A percentile compares a stretch with the other conserved stretches of the same genome.
Evolutionary conservation across 495 filamentous ascomycete genomes (phyloP).

Genomic region (Alectoria sarmentosa): DNA sequence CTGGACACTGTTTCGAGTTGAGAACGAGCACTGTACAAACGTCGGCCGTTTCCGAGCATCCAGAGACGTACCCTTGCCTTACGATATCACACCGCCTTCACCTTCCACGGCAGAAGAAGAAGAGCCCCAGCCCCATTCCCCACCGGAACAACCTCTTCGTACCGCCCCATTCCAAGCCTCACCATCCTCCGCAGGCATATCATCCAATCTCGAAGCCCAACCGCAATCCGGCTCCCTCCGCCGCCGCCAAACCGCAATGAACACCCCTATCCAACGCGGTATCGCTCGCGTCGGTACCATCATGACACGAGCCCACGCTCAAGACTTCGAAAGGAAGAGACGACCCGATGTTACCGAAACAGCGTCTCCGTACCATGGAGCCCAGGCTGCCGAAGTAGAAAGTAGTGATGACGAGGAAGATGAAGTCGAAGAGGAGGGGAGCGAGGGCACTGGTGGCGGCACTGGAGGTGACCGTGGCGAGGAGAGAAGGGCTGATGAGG

Average conservation of each 20-base stretch:
- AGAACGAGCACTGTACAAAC: slow-evolving; percentile 93
- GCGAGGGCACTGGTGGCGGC: slow-evolving; percentile 16
- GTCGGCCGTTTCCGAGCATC: slow-evolving; percentile 78
- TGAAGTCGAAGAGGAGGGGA: slow-evolving; percentile 24
- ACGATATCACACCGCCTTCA: slow-evolving; percentile 45
- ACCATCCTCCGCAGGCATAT: slow-evolving; percentile 15
- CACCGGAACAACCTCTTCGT: neutral
- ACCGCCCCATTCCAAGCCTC: slow-evolving; percentile 9
- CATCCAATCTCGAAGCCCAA: slow-evolving; percentile 23
- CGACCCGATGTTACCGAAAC: slow-evolving; percentile 34
- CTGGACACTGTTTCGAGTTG: slow-evolving; percentile 88
- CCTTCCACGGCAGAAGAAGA: slow-evolving; percentile 19
- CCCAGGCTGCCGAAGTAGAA: slow-evolving; percentile 12
- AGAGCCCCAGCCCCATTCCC: neutral
- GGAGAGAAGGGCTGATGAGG: slow-evolving; percentile 13
- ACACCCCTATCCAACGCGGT: slow-evolving; percentile 25
- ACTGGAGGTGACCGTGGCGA: slow-evolving; percentile 16
- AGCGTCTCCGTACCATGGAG: slow-evolving; percentile 19
- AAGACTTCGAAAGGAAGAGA: slow-evolving; percentile 77
- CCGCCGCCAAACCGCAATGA: slow-evolving; percentile 24
- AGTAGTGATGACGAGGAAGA: slow-evolving; percentile 31
- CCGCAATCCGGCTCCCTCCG: slow-evolving; percentile 23
- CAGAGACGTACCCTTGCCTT: slow-evolving; percentile 75
- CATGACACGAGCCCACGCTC: slow-evolving; percentile 67
- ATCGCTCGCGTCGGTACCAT: slow-evolving; percentile 50